These are phyloP conservation scores for Pichia sp. DNA, from an alignment of 1,139 yeast genomes.

Conservation along the genomic window DNA sequence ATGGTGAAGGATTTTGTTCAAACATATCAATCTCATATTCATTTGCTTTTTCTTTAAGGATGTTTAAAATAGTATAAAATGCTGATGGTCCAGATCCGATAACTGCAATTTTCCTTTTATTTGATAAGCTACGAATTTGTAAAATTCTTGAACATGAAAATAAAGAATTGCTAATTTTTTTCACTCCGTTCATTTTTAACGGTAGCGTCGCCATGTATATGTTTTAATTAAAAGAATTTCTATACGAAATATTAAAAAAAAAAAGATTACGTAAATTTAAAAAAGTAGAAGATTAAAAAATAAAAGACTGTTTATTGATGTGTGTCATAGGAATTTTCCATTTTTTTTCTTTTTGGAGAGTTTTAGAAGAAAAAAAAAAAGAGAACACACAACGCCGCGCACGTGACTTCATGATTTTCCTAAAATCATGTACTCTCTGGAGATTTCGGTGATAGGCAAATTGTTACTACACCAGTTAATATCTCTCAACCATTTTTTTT, in stretches of 20 bases:
- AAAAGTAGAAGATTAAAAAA: too few relatives aligned
- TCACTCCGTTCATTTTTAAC: too few relatives aligned
- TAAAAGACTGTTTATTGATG: too few relatives aligned
- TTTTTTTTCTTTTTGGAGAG: too few relatives aligned
- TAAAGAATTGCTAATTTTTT: too few relatives aligned
- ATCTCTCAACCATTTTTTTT: conserved; percentile 71
- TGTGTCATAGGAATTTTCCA: too few relatives aligned
- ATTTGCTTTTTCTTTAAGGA: conserved; percentile 44
- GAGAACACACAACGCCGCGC: too few relatives aligned
- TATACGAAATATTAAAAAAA: too few relatives aligned
- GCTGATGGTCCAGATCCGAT: conserved; percentile 98
- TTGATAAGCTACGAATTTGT: neutral
- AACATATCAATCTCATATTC: conserved; percentile 48
- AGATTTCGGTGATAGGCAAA: conserved; percentile 20
- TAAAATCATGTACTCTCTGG: conserved; percentile 22
- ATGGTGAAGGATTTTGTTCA: conserved; percentile 85
- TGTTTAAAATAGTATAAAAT: conserved; percentile 78
- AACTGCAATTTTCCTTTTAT: conserved; percentile 49
- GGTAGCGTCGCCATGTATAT: too few relatives aligned
- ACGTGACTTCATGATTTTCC: neutral
- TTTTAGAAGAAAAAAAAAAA: too few relatives aligned
- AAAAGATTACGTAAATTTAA: too few relatives aligned
- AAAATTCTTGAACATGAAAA: neutral
- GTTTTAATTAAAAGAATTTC: too few relatives aligned
- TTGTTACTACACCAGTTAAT: conserved; percentile 33